Evolutionary conservation across 148 eudicot genomes (phyloP).

Genomic region (Rhododendron griersonianum): DNA sequence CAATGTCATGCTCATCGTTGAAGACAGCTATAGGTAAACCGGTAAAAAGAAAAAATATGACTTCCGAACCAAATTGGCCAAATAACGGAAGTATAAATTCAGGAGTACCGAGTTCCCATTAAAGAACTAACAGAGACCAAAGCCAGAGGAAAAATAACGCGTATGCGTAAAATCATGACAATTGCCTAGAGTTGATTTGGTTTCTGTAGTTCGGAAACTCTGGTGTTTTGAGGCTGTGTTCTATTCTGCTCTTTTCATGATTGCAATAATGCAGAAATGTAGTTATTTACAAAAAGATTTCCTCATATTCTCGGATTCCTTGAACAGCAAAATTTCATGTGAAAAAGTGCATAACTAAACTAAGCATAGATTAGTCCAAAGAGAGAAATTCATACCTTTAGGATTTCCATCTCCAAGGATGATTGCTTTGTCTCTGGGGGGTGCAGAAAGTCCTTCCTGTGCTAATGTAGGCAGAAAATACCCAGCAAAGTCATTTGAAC

Average conservation of each 20-base stretch:
- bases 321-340: background rate
- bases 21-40: conserved; percentile 24
- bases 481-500: conserved; percentile 45
- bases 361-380: background rate
- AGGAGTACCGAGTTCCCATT: background rate
- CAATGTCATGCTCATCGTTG: conserved; percentile 45
- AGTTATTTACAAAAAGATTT: background rate
- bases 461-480: conserved; percentile 34
- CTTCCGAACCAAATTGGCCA: background rate
- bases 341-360: background rate
- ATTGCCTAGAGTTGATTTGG: background rate
- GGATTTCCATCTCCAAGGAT: conserved; percentile 52
- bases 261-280: background rate
- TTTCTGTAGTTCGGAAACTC: background rate
- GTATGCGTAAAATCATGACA: background rate
- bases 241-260: background rate
- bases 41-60: background rate
- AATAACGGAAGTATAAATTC: background rate
- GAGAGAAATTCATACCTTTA: conserved; percentile 28
- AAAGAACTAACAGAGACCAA: conserved; percentile 2
- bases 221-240: background rate
- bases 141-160: background rate
- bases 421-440: conserved; percentile 42
- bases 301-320: background rate
- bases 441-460: conserved; percentile 41